Evolutionary conservation across 2,329 filamentous ascomycete species (phyloP), one percentile per base, ranked within the genome.

Genomic region (Ilyonectria mors-panacis): DNA sequence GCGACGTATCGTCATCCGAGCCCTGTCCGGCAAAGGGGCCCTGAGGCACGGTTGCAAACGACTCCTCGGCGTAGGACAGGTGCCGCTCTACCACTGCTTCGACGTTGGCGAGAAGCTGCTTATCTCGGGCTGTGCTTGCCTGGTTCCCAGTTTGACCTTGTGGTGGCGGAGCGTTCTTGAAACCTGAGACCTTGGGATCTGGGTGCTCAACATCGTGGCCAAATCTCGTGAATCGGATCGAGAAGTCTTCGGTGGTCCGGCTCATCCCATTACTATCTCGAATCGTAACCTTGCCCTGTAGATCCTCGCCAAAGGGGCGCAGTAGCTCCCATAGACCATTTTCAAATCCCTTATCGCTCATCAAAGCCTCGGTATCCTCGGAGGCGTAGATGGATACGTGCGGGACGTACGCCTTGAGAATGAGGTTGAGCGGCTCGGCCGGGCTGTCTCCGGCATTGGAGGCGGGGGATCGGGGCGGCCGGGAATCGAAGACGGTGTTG

Each of bases 331-430:
- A 91, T 55, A 99, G 85, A 0, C 95, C 95, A 50, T 90, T 87
- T 44, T 89, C 85, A 72, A 98, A 93, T 0, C 97, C 97, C 81
- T 99, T 99, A 70, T 92, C 91, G 66, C 86, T 87, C 61, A 94
- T 87, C 65, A 99, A 82, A 64, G 91, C 88, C 77, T 98, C 93
- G 1, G 94, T 96, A 77, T 98, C 95, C 17, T 88, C 84, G 15
- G 95, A 97, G n/a, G 94, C 89, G 73, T 95, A 92, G 30, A 99
- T 89, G 7, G 93, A 93, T 51, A 99, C 90, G 70, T 96, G 93
- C 1, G 96, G 97, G 15, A 95, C 93, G 78, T 97, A 97, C 2
- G 94, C 92, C 66, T 92, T 91, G 60, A 97, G 85, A 48, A 98
- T 91, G 56, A 97, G 83, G 70, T 86, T 87, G 23, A 89, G 79